Evolutionary conservation across 2,329 filamentous ascomycete genomes (phyloP), one percentile per base, ranked within the genome.

Genomic region (Neoscytalidium dimidiatum): DNA sequence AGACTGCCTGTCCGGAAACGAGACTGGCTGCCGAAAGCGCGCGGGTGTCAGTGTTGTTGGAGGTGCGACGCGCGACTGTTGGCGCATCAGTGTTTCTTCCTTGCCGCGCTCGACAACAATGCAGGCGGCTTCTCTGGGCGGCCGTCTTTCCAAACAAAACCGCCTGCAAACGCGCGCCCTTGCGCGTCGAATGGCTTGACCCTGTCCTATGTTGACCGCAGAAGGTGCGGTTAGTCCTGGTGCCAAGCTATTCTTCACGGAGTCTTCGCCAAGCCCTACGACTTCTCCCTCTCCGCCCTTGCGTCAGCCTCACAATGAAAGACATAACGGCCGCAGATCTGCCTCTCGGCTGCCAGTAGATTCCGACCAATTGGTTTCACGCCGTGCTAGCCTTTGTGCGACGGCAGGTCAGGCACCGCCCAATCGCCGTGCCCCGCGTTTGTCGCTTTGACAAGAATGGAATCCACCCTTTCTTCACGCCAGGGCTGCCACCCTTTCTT

Each of bases 241-340:
- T 64, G 62, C 62, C 62, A 64, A 64, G 62, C 38, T 48, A 53
- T 64, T 64, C 62, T 64, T 64, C 62, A 64, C 44, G 57, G 58
- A 49, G 58, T 21, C 29, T 44, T 62, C 41, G 62, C 62, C 62
- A 64, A 64, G 62, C 62, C 49, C 62, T 57, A 62, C 58, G 44
- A 51, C 38, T 23, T 46, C 53, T 29, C 48, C 58, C 33, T 53
- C 46, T 63, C 61, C 61, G 49, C 61, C 61, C 61, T 63, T 63
- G 61, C 61, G 23, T 63, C 61, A 63, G 61, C 61, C 61, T 63
- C 61, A 63, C 41, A 60, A 60, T 60, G 56, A 60, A 60, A 60
- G 56, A 60, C 56, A 60, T 60, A 60, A 60, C 56, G 56, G 56
- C 41, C 41, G 56, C 23, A n/a, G 56, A 60, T 60, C 56, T 60